Evolutionary conservation across 2,329 filamentous ascomycete genomes (phyloP).

Genomic region (Diaporthe velutina): DNA sequence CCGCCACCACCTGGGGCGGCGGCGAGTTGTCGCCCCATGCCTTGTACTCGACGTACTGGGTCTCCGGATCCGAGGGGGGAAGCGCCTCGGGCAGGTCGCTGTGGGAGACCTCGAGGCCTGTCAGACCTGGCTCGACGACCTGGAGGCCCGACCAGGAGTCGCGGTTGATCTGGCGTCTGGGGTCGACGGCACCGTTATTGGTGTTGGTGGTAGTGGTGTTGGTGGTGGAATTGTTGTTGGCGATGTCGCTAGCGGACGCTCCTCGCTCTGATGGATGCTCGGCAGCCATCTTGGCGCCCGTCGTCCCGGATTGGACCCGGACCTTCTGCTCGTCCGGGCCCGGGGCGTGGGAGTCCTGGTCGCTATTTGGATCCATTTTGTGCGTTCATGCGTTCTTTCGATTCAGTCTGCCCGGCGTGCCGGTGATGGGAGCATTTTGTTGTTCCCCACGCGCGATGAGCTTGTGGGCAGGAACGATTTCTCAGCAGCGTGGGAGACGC

Average conservation of each 20-base stretch:
- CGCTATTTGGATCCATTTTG: not conserved
- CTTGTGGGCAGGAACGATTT: not conserved
- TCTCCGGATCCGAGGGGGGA: not conserved
- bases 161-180: not conserved
- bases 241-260: not conserved
- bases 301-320: conserved; percentile 19
- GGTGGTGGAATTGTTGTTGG: not conserved
- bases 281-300: conserved; percentile 29
- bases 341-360: not conserved
- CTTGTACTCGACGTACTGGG: conserved; percentile 26
- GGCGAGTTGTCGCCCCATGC: conserved; percentile 1
- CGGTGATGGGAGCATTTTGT: conserved; percentile 1
- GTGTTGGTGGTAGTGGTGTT: not conserved
- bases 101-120: conserved; percentile 40
- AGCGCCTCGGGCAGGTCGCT: conserved; percentile 30
- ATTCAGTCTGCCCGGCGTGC: not conserved
- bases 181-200: not conserved
- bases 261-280: not conserved
- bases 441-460: conserved; percentile 15
- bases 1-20: not conserved
- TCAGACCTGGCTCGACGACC: conserved; percentile 38
- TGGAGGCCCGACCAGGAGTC: conserved; percentile 37
- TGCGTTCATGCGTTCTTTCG: not conserved
- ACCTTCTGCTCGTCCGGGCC: conserved; percentile 28
- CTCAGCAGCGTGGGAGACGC: not conserved